Conservation (phyloP, 169 alveolate genomes). For the Miamiensis avidus region DNA sequence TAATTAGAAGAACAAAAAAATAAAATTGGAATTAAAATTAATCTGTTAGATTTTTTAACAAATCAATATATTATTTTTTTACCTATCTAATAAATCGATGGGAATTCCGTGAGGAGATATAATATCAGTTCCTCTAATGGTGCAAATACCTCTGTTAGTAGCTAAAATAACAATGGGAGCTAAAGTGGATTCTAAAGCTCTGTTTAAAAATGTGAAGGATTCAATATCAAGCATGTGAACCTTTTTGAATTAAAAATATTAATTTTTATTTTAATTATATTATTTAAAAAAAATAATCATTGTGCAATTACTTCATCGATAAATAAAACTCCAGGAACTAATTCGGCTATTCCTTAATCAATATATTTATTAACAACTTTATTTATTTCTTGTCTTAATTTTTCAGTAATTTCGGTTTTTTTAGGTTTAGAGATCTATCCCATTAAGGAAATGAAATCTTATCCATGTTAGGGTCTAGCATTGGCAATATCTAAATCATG, state of each 20-base stretch:
- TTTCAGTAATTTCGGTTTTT: constrained; percentile 99
- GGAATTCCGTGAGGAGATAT: constrained; percentile 99
- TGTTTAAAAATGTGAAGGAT: constrained; percentile 98
- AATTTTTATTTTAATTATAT: too few relatives aligned
- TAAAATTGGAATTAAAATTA: too few relatives aligned
- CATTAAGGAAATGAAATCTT: constrained; percentile 96
- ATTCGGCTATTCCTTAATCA: constrained; percentile 99
- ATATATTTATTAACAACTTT: constrained; percentile 97
- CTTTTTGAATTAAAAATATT: neutral
- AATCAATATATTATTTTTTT: neutral
- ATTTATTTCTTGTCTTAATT: constrained; percentile 97
- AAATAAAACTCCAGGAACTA: constrained; percentile 99
- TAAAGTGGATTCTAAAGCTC: constrained; percentile 97
- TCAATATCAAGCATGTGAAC: constrained; percentile 99
- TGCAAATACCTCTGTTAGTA: constrained; percentile 97
- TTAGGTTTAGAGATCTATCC: constrained; percentile 96
- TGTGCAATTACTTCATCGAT: constrained; percentile 94
- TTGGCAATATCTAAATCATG: constrained; percentile 99
- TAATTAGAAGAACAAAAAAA: neutral
- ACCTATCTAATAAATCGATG: constrained; percentile 97
- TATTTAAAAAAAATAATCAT: too few relatives aligned
- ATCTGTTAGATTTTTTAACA: neutral
- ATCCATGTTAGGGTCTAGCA: constrained; percentile 98
- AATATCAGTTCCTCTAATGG: constrained; percentile 98
- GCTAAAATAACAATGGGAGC: constrained; percentile 99